phyloP scores from a whole-genome alignment of 1,284 basidiomycete genomes.

The Boletellus sp. region DNA sequence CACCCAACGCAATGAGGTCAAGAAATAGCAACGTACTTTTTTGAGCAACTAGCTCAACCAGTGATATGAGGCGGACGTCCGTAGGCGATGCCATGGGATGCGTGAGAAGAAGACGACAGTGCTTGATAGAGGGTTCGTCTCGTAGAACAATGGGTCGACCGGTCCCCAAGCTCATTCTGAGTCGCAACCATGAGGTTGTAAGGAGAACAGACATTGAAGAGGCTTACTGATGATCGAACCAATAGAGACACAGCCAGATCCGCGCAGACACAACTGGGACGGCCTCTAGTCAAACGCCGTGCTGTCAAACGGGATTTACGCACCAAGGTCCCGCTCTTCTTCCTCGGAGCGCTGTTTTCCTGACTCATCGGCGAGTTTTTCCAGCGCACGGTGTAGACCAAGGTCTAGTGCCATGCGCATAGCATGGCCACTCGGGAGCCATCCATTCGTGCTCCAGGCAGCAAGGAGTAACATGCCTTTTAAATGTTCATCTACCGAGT shows the following conservation, averaged over 20 bases:
- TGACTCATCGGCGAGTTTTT: conserved; percentile 78
- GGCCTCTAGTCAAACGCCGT: conserved; percentile 6
- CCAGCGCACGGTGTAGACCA: conserved; percentile 84
- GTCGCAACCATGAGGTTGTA: conserved; percentile 18
- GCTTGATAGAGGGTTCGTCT: conserved; percentile 82
- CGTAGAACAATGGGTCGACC: conserved; percentile 86
- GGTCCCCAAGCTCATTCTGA: conserved; percentile 86
- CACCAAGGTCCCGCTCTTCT: conserved; percentile 85
- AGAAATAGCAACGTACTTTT: conserved; percentile 54
- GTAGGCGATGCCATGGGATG: conserved; percentile 87
- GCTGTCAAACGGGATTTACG: conserved; percentile 16
- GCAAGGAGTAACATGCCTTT: conserved; percentile 85
- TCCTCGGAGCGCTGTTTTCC: conserved; percentile 69
- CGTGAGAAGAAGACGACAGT: conserved; percentile 75
- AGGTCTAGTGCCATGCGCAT: conserved; percentile 94
- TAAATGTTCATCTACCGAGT: conserved; percentile 8
- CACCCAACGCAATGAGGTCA: conserved; percentile 18
- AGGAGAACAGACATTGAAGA: conserved; percentile 4
- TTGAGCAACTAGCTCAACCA: conserved; percentile 87
- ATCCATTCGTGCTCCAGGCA: conserved; percentile 91
- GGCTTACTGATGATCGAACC: conserved; percentile 86
- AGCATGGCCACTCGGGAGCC: conserved; percentile 89
- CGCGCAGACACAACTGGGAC: conserved; percentile 79
- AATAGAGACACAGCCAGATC: conserved; percentile 92
- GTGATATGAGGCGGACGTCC: conserved; percentile 82